Evolutionary conservation across 1,139 yeast genomes (phyloP).

Genomic region (Scheffersomyces quercinus): DNA sequence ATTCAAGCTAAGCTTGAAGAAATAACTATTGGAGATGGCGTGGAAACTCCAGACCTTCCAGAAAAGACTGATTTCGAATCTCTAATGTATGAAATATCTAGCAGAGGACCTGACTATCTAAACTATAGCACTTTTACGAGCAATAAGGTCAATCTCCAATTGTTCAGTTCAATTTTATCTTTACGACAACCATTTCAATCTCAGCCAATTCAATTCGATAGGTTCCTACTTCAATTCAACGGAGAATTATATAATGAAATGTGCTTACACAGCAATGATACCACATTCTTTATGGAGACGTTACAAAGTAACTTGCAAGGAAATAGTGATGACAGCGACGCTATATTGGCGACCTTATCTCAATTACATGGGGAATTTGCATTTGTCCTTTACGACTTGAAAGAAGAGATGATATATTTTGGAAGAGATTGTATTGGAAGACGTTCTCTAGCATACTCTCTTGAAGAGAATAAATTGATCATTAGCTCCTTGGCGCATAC

Average conservation of each 20-base stretch:
- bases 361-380: constrained; percentile 82
- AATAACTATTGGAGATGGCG: constrained; percentile 1
- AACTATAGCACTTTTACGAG: constrained; percentile 13
- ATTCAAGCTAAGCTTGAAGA: constrained; percentile 7
- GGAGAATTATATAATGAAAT: constrained; percentile 80
- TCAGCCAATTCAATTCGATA: constrained; percentile 55
- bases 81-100: constrained; percentile 12
- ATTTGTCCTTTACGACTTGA: constrained; percentile 47
- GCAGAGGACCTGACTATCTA: constrained; percentile 23
- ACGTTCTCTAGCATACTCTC: constrained; percentile 62
- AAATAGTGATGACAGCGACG: constrained; percentile 19
- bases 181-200: constrained; percentile 72
- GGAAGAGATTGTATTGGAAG: constrained; percentile 86
- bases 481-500: constrained; percentile 49
- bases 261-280: constrained; percentile 40
- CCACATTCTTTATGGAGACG: constrained; percentile 27
- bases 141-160: constrained; percentile 21
- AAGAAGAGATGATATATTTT: constrained; percentile 52
- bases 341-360: constrained; percentile 34
- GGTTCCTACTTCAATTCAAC: constrained; percentile 64
- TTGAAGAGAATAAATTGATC: constrained; percentile 32
- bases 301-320: constrained; percentile 13
- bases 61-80: background rate
- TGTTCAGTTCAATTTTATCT: constrained; percentile 73
- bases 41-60: background rate